phyloP scores from a whole-genome alignment of 1,284 basidiomycete species.

The Heterobasidion parviporum region DNA sequence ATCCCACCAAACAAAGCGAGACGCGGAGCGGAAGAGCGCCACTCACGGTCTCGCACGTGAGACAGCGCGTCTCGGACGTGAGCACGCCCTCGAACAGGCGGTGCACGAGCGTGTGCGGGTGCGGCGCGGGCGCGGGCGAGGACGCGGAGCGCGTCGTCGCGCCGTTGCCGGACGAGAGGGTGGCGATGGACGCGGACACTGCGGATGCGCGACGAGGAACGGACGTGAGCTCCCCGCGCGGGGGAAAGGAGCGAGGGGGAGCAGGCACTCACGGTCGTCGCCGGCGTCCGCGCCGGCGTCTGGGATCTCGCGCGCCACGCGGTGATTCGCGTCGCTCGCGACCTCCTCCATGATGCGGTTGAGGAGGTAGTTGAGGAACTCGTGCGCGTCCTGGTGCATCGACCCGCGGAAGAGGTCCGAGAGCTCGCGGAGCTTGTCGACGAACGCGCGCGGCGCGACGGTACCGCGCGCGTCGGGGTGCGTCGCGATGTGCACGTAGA shows the following conservation, averaged over 20 bases:
- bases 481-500: slow-evolving; percentile 79
- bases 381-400: slow-evolving; percentile 94
- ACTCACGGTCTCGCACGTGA: slow-evolving; percentile 85
- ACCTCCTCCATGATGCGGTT: slow-evolving; percentile 94
- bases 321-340: slow-evolving; percentile 55
- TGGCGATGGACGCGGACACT: slow-evolving; percentile 53
- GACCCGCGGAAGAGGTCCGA: slow-evolving; percentile 83
- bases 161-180: slow-evolving; percentile 31
- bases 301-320: slow-evolving; percentile 6
- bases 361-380: slow-evolving; percentile 92
- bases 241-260: background rate
- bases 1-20: slow-evolving; percentile 19
- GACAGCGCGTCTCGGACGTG: slow-evolving; percentile 94
- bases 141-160: slow-evolving; percentile 12
- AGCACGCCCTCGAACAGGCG: slow-evolving; percentile 88
- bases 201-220: background rate
- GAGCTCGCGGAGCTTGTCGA: slow-evolving; percentile 83
- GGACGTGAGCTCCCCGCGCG: background rate
- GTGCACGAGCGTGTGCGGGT: slow-evolving; percentile 75
- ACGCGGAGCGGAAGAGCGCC: background rate
- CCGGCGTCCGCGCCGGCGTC: slow-evolving; percentile 17
- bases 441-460: slow-evolving; percentile 80
- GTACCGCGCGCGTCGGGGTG: slow-evolving; percentile 75
- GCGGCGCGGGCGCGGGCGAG: slow-evolving; percentile 8
- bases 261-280: slow-evolving; percentile 44